Evolutionary conservation across 2,329 filamentous ascomycete genomes (phyloP), one percentile per base, ranked within the genome.

Genomic region (Herpotrichia juniperi): DNA sequence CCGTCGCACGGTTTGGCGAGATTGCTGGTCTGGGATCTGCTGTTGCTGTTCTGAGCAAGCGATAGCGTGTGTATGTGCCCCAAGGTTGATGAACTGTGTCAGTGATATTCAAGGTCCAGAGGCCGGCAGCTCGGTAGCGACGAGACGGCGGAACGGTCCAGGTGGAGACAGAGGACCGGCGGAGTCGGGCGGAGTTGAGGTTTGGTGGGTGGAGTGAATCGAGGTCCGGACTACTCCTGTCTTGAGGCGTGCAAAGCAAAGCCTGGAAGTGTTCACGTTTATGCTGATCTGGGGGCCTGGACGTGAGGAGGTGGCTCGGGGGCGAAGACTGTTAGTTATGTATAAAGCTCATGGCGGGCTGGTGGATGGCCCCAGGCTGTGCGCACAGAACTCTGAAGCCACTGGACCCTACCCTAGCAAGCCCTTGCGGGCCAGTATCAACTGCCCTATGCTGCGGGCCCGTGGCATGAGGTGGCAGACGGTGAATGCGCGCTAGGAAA

Each of bases 301-400:
- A 66, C 44, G 53, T 65, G 16, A 46, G 32, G 45, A 34, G 46
- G 57, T 61, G 55, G 46, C 55, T 64, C 54, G 64, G 71, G 69
- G 69, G 69, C 68, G 68, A 71, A 68, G n/a, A n/a, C n/a, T n/a
- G 58, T 67, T 58, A 59, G 63, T 72, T 72, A 72, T 72, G 68
- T 69, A 72, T 60, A 62, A 72, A 59, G 57, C 57, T 60, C 53
- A 57, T 56, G 19, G 48, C 48, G 47, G 44, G 43, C 48, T 56
- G 61, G 39, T 56, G 54, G 43, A 63, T 63, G 60, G 66, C 63
- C 66, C 68, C 68, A 66, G 58, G 52, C 58, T 61, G 25, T 31
- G 42, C 58, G 45, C 43, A 57, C 62, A 59, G 65, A 62, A 62
- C 66, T 46, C 35, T 48, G 55, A 63, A 66, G 67, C 66, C 64